Evolutionary conservation across 805 yeast genomes (phyloP).

Genomic region (Wickerhamomyces ciferrii): DNA sequence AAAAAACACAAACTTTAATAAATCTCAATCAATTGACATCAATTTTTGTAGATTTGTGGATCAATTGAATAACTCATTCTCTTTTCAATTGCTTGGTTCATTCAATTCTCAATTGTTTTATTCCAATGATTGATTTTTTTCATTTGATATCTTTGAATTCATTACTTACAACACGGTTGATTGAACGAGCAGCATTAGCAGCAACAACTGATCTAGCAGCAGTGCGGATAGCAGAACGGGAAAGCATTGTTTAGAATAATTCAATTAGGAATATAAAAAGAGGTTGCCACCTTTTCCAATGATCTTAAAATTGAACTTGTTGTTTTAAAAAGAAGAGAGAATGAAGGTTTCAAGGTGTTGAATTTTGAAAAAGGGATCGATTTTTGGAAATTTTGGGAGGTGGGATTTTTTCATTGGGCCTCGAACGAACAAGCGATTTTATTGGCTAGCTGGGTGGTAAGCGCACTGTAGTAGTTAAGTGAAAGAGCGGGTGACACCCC

Average conservation of each 20-base stretch:
- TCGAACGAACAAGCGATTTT: neutral
- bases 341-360: neutral
- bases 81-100: neutral
- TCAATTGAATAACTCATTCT: neutral
- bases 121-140: neutral
- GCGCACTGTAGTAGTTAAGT: neutral
- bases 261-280: constrained; percentile 5
- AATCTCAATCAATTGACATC: neutral
- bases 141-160: neutral
- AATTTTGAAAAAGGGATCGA: constrained; percentile 14
- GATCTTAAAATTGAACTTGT: constrained; percentile 1
- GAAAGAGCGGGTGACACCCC: neutral
- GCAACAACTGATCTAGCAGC: constrained; percentile 76
- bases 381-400: constrained; percentile 6
- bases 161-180: constrained; percentile 35
- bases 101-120: neutral
- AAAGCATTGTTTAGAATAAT: constrained; percentile 49
- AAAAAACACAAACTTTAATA: neutral
- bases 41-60: neutral
- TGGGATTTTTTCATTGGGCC: constrained; percentile 8
- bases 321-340: neutral
- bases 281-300: constrained; percentile 1
- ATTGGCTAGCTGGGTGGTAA: neutral
- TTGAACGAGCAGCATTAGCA: constrained; percentile 38
- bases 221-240: constrained; percentile 83